Percentiles rank a stretch among this genome's conserved stretches.
phyloP scores from a whole-genome alignment of 1,139 yeast species.

The Yamadazyma triangularis region DNA sequence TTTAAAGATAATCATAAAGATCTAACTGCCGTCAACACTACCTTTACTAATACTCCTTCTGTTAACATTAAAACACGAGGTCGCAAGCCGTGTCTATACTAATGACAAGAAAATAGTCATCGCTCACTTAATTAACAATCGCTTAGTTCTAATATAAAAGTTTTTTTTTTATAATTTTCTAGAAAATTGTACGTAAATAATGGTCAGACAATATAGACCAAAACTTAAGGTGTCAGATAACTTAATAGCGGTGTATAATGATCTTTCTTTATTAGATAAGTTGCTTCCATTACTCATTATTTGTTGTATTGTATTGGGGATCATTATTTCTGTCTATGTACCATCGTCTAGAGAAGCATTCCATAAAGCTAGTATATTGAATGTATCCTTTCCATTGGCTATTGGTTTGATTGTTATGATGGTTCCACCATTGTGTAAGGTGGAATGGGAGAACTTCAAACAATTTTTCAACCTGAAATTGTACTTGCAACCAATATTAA shows the following conservation, averaged over 20 bases:
- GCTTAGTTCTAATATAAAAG: too few relatives aligned
- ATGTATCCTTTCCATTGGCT: slow-evolving; percentile 44
- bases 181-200: too few relatives aligned
- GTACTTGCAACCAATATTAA: slow-evolving; percentile 19
- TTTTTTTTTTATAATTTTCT: too few relatives aligned
- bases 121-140: too few relatives aligned
- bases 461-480: slow-evolving; percentile 12
- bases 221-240: not conserved
- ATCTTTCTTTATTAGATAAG: slow-evolving; percentile 19
- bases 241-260: not conserved
- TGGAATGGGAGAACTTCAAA: slow-evolving; percentile 41
- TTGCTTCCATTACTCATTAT: slow-evolving; percentile 25
- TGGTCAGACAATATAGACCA: too few relatives aligned
- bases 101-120: too few relatives aligned
- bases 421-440: slow-evolving; percentile 55
- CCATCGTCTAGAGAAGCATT: slow-evolving; percentile 27
- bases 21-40: not conserved
- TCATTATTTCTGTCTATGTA: slow-evolving; percentile 27
- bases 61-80: not conserved
- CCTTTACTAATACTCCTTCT: not conserved
- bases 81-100: too few relatives aligned
- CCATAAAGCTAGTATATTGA: slow-evolving; percentile 20
- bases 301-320: slow-evolving; percentile 25
- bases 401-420: slow-evolving; percentile 55
- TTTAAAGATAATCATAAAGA: slow-evolving; percentile 9